Conservation (phyloP, 2,329 filamentous ascomycete genomes). For the Parafenestella ontariensis region DNA sequence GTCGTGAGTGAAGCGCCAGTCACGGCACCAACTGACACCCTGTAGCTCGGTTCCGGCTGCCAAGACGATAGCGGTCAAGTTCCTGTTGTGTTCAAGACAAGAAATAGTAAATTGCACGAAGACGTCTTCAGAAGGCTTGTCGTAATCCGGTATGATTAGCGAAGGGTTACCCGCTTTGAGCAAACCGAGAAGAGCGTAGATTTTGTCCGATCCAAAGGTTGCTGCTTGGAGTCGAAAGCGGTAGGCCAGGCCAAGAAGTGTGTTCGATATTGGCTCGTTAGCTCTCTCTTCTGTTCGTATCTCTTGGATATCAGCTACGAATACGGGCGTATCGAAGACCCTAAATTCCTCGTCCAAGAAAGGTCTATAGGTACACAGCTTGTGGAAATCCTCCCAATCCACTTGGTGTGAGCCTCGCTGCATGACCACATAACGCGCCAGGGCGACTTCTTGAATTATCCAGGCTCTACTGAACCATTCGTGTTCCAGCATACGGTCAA, state of each 20-base stretch:
- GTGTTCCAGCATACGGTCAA: slow-evolving; percentile 2
- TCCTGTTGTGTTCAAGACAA: slow-evolving; percentile 1
- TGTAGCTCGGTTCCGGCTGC: neutral
- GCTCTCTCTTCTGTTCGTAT: neutral
- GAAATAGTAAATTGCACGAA: slow-evolving; percentile 9
- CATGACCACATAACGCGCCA: slow-evolving; percentile 3
- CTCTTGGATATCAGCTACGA: neutral
- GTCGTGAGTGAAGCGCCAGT: slow-evolving; percentile 6
- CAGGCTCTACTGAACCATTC: slow-evolving; percentile 15
- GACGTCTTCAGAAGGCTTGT: slow-evolving; percentile 1
- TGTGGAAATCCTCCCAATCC: slow-evolving; percentile 1
- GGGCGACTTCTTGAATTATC: slow-evolving; percentile 13
- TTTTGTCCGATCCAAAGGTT: slow-evolving; percentile 10
- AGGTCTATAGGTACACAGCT: neutral
- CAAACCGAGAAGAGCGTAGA: slow-evolving; percentile 14
- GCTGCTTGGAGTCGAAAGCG: slow-evolving; percentile 9
- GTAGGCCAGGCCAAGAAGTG: neutral
- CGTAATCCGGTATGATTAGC: slow-evolving; percentile 8
- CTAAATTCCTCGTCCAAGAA: neutral
- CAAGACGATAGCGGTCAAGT: slow-evolving; percentile 1
- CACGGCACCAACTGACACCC: slow-evolving; percentile 10
- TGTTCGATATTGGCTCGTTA: neutral
- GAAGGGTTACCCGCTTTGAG: neutral
- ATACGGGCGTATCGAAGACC: neutral
- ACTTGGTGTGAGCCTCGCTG: slow-evolving; percentile 5